Percentiles rank a stretch among this genome's conserved stretches.
phyloP scores from a whole-genome alignment of 495 filamentous ascomycete genomes.

The Annulohypoxylon bovei region DNA sequence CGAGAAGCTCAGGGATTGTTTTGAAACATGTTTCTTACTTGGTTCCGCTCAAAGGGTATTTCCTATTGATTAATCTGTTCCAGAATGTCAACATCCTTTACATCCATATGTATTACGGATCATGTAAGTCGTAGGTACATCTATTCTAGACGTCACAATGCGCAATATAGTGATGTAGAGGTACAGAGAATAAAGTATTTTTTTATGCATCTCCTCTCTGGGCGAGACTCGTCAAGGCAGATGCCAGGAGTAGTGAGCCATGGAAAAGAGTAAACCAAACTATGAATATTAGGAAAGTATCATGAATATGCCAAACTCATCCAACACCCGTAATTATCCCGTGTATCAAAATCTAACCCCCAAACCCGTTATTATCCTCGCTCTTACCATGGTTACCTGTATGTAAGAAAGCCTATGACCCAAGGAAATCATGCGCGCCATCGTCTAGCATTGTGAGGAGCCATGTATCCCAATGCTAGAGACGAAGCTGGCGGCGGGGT shows the following conservation, averaged over 20 bases:
- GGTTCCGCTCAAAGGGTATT: too few relatives aligned
- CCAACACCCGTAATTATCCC: constrained; percentile 2
- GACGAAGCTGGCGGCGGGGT: constrained; percentile 19
- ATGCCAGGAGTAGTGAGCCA: neutral
- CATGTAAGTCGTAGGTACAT: neutral
- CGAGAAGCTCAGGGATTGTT: too few relatives aligned
- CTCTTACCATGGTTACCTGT: neutral
- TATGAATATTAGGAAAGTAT: constrained; percentile 33
- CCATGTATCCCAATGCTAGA: constrained; percentile 31
- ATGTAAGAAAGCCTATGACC: neutral
- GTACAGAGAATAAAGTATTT: constrained; percentile 1
- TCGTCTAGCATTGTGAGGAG: constrained; percentile 14
- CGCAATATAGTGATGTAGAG: neutral
- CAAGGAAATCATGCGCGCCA: constrained; percentile 27
- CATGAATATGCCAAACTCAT: constrained; percentile 20
- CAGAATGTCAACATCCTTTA: too few relatives aligned
- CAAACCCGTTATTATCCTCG: constrained; percentile 10
- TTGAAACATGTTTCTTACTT: too few relatives aligned
- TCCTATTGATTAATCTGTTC: too few relatives aligned
- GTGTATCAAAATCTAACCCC: constrained; percentile 18
- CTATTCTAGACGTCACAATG: neutral
- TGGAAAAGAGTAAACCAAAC: constrained; percentile 17
- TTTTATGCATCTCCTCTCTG: neutral
- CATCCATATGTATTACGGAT: too few relatives aligned
- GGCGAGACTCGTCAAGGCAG: constrained; percentile 5